These are phyloP conservation scores for Alternaria ventricosa DNA, from an alignment of 2,329 filamentous ascomycete genomes.

Conservation along the genomic window DNA sequence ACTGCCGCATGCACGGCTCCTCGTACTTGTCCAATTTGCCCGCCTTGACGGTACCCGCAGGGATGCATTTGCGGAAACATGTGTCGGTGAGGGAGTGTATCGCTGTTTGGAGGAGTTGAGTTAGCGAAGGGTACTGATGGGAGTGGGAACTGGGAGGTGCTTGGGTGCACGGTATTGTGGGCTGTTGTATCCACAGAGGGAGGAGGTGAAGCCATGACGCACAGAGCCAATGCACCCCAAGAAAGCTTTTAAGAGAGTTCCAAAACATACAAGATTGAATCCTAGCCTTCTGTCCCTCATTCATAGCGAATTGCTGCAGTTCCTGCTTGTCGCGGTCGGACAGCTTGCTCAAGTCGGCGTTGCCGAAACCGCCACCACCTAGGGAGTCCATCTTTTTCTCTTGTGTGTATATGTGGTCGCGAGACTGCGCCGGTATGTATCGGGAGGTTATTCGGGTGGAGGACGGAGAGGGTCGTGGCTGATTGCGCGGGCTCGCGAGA, in stretches of 20 bases:
- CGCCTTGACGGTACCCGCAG: constrained; percentile 71
- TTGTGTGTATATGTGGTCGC: background rate
- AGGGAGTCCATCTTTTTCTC: constrained; percentile 38
- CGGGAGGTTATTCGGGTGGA: background rate
- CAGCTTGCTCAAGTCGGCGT: constrained; percentile 74
- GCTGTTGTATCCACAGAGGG: background rate
- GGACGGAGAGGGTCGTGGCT: background rate
- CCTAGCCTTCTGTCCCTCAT: constrained; percentile 84
- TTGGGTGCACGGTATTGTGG: background rate
- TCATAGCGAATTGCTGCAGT: constrained; percentile 82
- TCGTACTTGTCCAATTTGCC: constrained; percentile 77
- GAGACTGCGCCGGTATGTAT: constrained; percentile 6
- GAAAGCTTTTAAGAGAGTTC: background rate
- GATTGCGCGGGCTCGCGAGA: no score
- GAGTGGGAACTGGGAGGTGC: no score
- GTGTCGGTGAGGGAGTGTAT: constrained; percentile 73
- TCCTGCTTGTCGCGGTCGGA: constrained; percentile 84
- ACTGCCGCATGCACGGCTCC: constrained; percentile 86
- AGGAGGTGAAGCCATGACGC: background rate
- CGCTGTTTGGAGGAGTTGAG: constrained; percentile 41
- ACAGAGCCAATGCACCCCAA: background rate
- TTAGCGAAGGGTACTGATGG: background rate
- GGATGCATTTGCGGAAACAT: constrained; percentile 96
- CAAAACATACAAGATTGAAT: constrained; percentile 59
- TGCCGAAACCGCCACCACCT: constrained; percentile 55